Conservation (phyloP, 768 basidiomycete species). For the Boletus eberwhitei region DNA sequence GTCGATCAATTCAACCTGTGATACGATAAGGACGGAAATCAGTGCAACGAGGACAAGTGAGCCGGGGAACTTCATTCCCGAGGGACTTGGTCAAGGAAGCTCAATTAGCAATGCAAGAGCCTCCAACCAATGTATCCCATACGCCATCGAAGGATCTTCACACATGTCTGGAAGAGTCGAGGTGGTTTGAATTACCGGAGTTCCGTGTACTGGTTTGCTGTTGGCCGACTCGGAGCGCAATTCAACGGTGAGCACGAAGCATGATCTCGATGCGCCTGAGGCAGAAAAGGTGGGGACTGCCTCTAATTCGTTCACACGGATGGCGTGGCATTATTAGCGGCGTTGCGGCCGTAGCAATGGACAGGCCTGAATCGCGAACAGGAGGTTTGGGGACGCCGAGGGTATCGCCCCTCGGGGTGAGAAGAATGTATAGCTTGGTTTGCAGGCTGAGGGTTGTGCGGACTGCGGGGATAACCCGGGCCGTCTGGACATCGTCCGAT, state of each 20-base stretch:
- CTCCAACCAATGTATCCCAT: background rate
- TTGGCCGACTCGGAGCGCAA: background rate
- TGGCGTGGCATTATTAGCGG: background rate
- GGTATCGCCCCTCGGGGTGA: background rate
- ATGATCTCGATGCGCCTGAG: background rate
- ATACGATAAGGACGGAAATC: constrained; percentile 14
- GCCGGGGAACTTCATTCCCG: constrained; percentile 14
- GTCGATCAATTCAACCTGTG: constrained; percentile 4
- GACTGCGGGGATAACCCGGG: constrained; percentile 1
- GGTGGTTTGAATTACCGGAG: background rate
- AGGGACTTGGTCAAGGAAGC: background rate
- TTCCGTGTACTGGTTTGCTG: background rate
- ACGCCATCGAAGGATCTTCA: background rate
- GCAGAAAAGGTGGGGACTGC: background rate
- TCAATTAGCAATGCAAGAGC: background rate
- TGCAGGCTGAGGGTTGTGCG: background rate
- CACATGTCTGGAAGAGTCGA: no score
- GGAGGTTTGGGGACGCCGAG: background rate
- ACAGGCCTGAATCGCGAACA: background rate
- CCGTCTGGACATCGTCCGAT: background rate
- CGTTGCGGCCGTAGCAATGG: background rate
- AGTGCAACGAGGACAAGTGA: constrained; percentile 2
- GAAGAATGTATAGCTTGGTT: background rate
- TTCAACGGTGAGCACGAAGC: background rate
- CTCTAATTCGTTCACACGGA: background rate